Evolutionary conservation across 805 yeast genomes (phyloP).

Genomic region (Ogataea paradorogensis): DNA sequence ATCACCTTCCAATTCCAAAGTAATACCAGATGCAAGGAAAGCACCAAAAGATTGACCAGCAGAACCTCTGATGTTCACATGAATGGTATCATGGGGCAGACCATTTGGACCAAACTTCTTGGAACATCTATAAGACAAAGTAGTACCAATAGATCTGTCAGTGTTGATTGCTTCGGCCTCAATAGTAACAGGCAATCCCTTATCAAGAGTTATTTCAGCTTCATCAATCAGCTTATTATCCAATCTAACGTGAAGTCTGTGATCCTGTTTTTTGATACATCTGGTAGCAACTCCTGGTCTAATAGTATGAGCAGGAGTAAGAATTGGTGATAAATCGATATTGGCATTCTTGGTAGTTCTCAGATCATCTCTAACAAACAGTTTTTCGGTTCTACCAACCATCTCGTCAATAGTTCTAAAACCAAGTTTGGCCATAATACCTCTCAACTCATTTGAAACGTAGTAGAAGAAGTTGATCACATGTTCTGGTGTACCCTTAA

Average conservation of each 20-base stretch:
- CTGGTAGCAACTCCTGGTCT: conserved; percentile 96
- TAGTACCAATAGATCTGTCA: conserved; percentile 94
- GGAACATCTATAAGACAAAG: conserved; percentile 89
- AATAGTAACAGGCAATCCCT: conserved; percentile 93
- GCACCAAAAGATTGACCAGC: conserved; percentile 99
- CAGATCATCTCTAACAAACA: conserved; percentile 78
- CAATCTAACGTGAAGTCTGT: conserved; percentile 84
- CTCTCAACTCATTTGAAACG: conserved; percentile 86
- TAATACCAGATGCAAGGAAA: conserved; percentile 92
- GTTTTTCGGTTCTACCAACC: conserved; percentile 96
- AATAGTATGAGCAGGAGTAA: conserved; percentile 94
- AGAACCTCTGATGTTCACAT: conserved; percentile 84
- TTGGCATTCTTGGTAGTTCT: conserved; percentile 87
- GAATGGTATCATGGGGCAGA: conserved; percentile 93
- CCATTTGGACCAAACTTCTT: conserved; percentile 92
- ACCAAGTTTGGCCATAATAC: conserved; percentile 91
- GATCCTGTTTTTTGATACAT: conserved; percentile 91
- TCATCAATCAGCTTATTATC: conserved; percentile 96
- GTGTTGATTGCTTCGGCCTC: conserved; percentile 93
- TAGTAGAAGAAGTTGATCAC: conserved; percentile 97
- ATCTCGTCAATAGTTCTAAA: conserved; percentile 95
- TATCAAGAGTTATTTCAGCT: conserved; percentile 90
- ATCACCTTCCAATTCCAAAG: conserved; percentile 94
- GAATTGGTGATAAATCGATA: conserved; percentile 86
- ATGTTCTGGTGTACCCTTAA: conserved; percentile 96